Evolutionary conservation across 176 grass and related monocot genomes (phyloP), one percentile per base, ranked within the genome.

Genomic region (bread wheat (Triticum aestivum)): DNA sequence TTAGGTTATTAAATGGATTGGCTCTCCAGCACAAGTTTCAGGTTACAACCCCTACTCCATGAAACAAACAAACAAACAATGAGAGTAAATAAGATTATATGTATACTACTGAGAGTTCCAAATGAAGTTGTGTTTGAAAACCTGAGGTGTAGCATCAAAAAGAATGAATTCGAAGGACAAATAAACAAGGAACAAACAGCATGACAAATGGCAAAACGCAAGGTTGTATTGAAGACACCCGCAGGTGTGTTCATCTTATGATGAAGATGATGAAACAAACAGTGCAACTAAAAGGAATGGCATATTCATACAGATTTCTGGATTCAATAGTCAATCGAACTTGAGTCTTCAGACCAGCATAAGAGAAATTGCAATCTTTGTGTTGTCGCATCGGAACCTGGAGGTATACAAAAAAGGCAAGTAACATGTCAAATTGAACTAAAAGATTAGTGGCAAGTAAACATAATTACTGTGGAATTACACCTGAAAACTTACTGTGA

Each of bases 291-390:
- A 34, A 69, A 4, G 18, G 42, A 26, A 78, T 64, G 41, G 3
- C 9, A 78, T 44, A 68, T 79, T 37, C 96, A 86, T 89, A 96
- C 90, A 96, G 42, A 80, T 96, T 90, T 86, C 77, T 92, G 44
- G 88, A 87, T 92, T 96, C 92, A 87, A 96, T 98, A 69, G 93
- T 90, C 75, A 96, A 54, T 89, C 93, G 88, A 82, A 98, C 91
- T 98, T 96, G 96, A 86, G 96, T 96, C 92, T 98, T 96, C 65
- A 98, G 84, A 69, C 96, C 96, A 83, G 96, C 96, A 94, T 98
- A 98, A 75, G 96, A 98, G 73, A 98, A 98, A 87, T 98, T 98
- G 88, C 96, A 98, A 88, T 98, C 93, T 88, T 98, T 98, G 66
- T 98, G 91, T 74, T 96, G 96, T 79, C 90, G 79, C 96, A 98